These are phyloP conservation scores for Haberlea rhodopensis DNA, from an alignment of 257 asterid genomes.

Conservation along the genomic window DNA sequence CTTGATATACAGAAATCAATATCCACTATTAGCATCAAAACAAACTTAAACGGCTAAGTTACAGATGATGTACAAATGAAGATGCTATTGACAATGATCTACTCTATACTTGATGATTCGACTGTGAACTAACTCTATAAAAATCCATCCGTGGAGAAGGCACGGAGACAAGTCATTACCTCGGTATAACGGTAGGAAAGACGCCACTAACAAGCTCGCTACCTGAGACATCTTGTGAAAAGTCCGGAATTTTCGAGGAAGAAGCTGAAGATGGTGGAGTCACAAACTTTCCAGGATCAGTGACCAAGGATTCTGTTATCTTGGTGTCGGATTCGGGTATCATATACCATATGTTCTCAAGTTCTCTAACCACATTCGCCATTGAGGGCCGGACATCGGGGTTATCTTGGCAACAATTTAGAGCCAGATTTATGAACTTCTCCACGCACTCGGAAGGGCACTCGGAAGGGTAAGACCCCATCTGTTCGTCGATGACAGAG, in stretches of 20 bases:
- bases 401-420: slow-evolving; percentile 65
- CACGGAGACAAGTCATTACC: slow-evolving; percentile 33
- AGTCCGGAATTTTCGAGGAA: slow-evolving; percentile 31
- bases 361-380: slow-evolving; percentile 70
- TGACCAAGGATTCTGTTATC: slow-evolving; percentile 31
- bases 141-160: background rate
- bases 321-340: slow-evolving; percentile 53
- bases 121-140: background rate
- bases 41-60: slow-evolving; percentile 8
- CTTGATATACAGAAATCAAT: background rate
- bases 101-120: background rate
- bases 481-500: slow-evolving; percentile 61
- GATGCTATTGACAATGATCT: slow-evolving; percentile 31
- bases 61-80: slow-evolving; percentile 16
- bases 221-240: slow-evolving; percentile 57
- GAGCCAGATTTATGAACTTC: slow-evolving; percentile 60
- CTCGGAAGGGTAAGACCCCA: slow-evolving; percentile 73
- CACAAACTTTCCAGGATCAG: slow-evolving; percentile 29
- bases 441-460: slow-evolving; percentile 64
- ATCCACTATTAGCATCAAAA: background rate
- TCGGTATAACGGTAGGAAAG: slow-evolving; percentile 51
- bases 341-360: slow-evolving; percentile 58
- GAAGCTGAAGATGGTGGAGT: slow-evolving; percentile 48
- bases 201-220: slow-evolving; percentile 66
- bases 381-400: slow-evolving; percentile 63